Percentiles rank a stretch among this genome's conserved stretches.
These are phyloP conservation scores for Rhodamnia argentea DNA, from an alignment of 345 rosid genomes.

Conservation along the genomic window DNA sequence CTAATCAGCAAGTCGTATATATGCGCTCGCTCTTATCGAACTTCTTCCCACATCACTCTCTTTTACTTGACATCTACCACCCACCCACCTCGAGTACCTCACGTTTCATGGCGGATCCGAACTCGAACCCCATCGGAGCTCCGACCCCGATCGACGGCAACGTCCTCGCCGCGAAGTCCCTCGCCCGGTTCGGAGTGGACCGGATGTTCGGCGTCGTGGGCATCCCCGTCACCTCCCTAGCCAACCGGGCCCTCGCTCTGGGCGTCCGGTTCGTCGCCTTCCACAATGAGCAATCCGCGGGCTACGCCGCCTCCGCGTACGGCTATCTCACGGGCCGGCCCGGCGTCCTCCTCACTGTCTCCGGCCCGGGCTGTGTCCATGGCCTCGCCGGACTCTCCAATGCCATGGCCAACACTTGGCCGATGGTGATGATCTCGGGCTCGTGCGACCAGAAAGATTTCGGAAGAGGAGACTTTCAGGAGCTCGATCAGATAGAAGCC, in stretches of 20 bases:
- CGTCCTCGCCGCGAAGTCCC: conserved; percentile 50
- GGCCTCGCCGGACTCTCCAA: conserved; percentile 91
- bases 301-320: conserved; percentile 94
- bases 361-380: conserved; percentile 96
- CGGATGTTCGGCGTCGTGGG: conserved; percentile 98
- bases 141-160: conserved; percentile 54
- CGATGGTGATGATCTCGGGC: conserved; percentile 91
- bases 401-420: conserved; percentile 87
- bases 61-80: background rate
- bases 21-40: background rate
- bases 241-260: conserved; percentile 61
- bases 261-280: conserved; percentile 93
- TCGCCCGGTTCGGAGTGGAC: conserved; percentile 62
- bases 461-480: conserved; percentile 91
- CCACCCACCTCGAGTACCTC: background rate
- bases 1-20: background rate
- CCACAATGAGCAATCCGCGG: conserved; percentile 98
- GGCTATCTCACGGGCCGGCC: conserved; percentile 88
- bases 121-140: background rate
- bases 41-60: background rate
- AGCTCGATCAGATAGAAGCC: conserved; percentile 87
- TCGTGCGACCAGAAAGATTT: conserved; percentile 74
- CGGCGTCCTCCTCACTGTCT: conserved; percentile 78
- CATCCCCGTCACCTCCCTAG: conserved; percentile 87
- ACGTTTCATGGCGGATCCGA: conserved; percentile 19